A percentile compares a stretch with the other conserved stretches of the same genome.
These are phyloP conservation scores for Xylaria arbuscula DNA, from an alignment of 2,329 filamentous ascomycete species.

Conservation along the genomic window DNA sequence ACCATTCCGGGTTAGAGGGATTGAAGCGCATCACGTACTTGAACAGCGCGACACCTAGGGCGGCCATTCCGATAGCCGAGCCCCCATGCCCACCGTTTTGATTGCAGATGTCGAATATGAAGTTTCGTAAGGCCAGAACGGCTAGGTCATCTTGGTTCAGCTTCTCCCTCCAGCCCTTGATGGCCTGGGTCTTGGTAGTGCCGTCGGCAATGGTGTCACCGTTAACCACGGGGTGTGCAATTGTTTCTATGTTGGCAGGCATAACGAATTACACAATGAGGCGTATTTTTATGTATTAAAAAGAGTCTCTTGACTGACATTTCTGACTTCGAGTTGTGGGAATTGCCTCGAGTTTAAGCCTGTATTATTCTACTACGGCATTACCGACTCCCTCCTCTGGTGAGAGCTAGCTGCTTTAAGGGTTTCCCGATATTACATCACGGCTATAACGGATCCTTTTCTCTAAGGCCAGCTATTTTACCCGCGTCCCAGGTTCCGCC, in stretches of 20 bases:
- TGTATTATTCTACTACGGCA: no score
- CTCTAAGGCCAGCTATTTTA: no score
- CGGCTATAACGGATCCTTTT: no score
- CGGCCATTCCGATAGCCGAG: background rate
- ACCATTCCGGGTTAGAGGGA: constrained; percentile 11
- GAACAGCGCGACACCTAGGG: background rate
- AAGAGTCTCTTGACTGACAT: no score
- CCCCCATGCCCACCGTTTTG: constrained; percentile 6
- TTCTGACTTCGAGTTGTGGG: no score
- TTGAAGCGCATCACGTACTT: background rate
- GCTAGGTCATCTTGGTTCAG: constrained; percentile 26
- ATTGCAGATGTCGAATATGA: constrained; percentile 20
- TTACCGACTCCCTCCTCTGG: no score
- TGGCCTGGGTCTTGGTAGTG: background rate
- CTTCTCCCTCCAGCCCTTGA: constrained; percentile 19
- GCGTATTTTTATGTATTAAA: no score
- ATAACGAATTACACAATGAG: no score
- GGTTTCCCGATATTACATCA: no score
- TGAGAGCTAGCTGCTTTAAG: no score
- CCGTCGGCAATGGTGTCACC: background rate
- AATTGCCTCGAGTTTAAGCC: no score
- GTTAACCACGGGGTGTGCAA: background rate
- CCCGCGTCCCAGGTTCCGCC: no score
- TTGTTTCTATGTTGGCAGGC: background rate
- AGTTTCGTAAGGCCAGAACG: constrained; percentile 25